A percentile compares a stretch with the other conserved stretches of the same genome.
Evolutionary conservation across 352 stramenopile genomes (phyloP).

Genomic region (Phytophthora megakarya): DNA sequence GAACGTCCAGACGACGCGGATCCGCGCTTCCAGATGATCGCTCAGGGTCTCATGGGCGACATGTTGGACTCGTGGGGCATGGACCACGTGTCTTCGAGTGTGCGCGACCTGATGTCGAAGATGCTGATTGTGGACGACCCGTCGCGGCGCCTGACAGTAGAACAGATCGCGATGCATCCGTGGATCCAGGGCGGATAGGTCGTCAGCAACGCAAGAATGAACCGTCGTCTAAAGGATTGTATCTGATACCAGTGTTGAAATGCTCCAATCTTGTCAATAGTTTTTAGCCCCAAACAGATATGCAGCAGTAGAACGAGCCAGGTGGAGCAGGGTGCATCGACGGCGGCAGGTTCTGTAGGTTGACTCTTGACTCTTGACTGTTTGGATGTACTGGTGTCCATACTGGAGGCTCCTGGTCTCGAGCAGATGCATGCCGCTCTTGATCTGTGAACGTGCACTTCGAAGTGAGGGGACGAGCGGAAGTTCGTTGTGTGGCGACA

Average conservation of each 20-base stretch:
- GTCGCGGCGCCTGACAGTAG: slow-evolving; percentile 70
- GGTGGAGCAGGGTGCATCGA: slow-evolving; percentile 75
- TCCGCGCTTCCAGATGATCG: slow-evolving; percentile 87
- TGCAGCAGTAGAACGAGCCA: slow-evolving; percentile 48
- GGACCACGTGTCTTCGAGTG: slow-evolving; percentile 72
- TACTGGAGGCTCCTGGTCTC: not conserved
- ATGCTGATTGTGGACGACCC: slow-evolving; percentile 88
- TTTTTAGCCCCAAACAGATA: slow-evolving; percentile 66
- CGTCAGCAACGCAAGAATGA: slow-evolving; percentile 31
- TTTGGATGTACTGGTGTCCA: slow-evolving; percentile 17
- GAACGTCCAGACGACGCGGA: slow-evolving; percentile 83
- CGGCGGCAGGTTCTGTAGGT: slow-evolving; percentile 50
- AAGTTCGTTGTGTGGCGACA: not conserved
- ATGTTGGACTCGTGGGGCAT: slow-evolving; percentile 90
- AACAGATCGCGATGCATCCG: slow-evolving; percentile 84
- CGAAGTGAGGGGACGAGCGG: slow-evolving; percentile 11
- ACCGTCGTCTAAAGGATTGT: slow-evolving; percentile 28
- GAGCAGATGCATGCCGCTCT: slow-evolving; percentile 31
- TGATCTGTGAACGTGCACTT: slow-evolving; percentile 39
- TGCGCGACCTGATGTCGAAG: slow-evolving; percentile 75
- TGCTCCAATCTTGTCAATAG: slow-evolving; percentile 25
- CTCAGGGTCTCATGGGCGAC: slow-evolving; percentile 72
- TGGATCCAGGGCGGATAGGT: slow-evolving; percentile 75
- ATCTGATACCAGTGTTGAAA: slow-evolving; percentile 25
- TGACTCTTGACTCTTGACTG: slow-evolving; percentile 1